Percentiles rank a stretch among this genome's conserved stretches.
Evolutionary conservation across 2,329 filamentous ascomycete species (phyloP).

Genomic region (Calonectria ilicicola): DNA sequence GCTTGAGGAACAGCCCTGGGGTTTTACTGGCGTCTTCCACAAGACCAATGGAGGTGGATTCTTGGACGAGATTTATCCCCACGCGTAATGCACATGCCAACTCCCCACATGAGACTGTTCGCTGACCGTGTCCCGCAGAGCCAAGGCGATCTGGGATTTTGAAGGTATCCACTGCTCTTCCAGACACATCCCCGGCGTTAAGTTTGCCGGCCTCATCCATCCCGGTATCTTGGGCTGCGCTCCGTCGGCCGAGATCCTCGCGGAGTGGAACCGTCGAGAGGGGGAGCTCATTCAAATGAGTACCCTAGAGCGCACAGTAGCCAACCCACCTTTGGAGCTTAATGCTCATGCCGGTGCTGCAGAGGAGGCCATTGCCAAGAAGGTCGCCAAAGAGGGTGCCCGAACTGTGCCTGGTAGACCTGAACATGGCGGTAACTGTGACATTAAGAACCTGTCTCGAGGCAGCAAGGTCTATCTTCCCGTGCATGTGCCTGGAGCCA

Average conservation of each 20-base stretch:
- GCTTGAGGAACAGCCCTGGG: slow-evolving; percentile 87
- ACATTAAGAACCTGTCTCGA: slow-evolving; percentile 87
- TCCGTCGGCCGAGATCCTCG: slow-evolving; percentile 81
- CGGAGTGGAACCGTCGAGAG: slow-evolving; percentile 87
- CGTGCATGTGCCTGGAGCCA: slow-evolving; percentile 87
- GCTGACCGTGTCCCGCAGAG: slow-evolving; percentile 39
- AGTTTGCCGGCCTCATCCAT: slow-evolving; percentile 90
- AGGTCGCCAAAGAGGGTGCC: slow-evolving; percentile 82
- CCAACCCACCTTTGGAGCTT: slow-evolving; percentile 78
- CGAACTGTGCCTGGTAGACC: slow-evolving; percentile 87
- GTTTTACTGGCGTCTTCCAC: slow-evolving; percentile 87
- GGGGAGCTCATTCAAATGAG: slow-evolving; percentile 80
- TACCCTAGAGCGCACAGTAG: slow-evolving; percentile 77
- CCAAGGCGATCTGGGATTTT: slow-evolving; percentile 71
- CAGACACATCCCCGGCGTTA: slow-evolving; percentile 87
- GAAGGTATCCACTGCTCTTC: slow-evolving; percentile 79
- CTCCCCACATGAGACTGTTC: too few relatives aligned
- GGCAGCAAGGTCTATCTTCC: slow-evolving; percentile 89
- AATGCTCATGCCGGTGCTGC: slow-evolving; percentile 81
- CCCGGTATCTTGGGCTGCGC: slow-evolving; percentile 93
- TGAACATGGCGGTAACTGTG: slow-evolving; percentile 91
- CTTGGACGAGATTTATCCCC: slow-evolving; percentile 86
- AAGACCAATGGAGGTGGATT: slow-evolving; percentile 89
- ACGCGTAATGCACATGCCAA: slow-evolving; percentile 68
- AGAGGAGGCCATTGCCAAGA: slow-evolving; percentile 67